A percentile compares a stretch with the other conserved stretches of the same genome.
These are phyloP conservation scores for Zelonia costaricensis DNA, from an alignment of 208 protist genomes.

Conservation along the genomic window DNA sequence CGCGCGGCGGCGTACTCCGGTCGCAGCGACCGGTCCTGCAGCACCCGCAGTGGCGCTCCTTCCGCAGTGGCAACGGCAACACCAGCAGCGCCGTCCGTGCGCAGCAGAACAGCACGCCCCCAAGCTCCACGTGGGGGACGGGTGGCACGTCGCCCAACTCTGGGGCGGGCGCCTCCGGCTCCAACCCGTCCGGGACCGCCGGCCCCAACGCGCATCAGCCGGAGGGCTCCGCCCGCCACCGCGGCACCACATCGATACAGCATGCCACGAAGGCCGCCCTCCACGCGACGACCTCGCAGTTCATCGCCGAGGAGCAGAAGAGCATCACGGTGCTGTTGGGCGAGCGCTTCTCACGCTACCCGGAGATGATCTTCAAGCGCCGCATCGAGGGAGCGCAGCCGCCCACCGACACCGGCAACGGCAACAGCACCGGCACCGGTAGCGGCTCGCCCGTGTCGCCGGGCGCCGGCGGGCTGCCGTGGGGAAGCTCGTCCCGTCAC, in stretches of 20 bases:
- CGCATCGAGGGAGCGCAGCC: no score
- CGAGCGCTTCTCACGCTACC: constrained; percentile 27
- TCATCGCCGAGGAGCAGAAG: constrained; percentile 17
- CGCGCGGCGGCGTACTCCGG: constrained; percentile 5
- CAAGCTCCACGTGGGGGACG: neutral
- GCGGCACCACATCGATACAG: constrained; percentile 2
- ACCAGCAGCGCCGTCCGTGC: neutral
- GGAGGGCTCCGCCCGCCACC: neutral
- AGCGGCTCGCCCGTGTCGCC: no score
- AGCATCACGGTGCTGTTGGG: constrained; percentile 25
- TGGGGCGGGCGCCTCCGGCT: no score
- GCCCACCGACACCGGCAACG: no score
- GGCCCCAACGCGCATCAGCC: neutral
- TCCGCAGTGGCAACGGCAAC: neutral
- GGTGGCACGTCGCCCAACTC: no score
- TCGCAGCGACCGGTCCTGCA: constrained; percentile 4
- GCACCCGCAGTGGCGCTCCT: constrained; percentile 20
- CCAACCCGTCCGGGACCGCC: neutral
- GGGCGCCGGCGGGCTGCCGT: no score
- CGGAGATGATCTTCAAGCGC: constrained; percentile 7
- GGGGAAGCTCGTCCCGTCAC: no score
- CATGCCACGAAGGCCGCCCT: constrained; percentile 27
- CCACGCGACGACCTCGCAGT: constrained; percentile 24
- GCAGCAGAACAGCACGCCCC: neutral
- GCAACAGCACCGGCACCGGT: neutral